Base-by-base conservation (phyloP, 495 filamentous ascomycete species). In the Penicillium parvum region DNA sequence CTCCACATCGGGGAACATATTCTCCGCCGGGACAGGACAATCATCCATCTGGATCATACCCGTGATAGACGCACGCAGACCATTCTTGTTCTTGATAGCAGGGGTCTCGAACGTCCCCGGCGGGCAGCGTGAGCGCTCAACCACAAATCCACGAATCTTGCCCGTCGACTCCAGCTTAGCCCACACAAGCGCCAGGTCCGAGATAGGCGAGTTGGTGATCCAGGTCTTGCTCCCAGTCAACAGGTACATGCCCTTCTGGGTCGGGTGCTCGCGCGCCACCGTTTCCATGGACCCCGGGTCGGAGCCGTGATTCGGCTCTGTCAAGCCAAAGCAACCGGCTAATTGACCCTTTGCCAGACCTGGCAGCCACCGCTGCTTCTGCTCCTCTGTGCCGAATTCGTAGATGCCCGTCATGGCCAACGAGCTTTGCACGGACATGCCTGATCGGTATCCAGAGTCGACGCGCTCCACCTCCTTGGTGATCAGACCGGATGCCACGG, bases 221-320 rank as follows among this genome's bases (percentile, higher is more conserved):
- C 92, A 98, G 0, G 94, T 97, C 75, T 98, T 98, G 29, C 87
- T 73, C 2, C 92, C 92, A 29, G 78, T 85, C 22, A 98, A 67
- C 23, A 83, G 74, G 39, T 85, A 86, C 54, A 86, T 85, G 3
- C 90, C 90, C 57, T 87, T 83, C 74, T 95, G 94, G 3, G 77
- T 81, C 2, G 92, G 88, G 63, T 97, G 91, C 35, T 83, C 82
- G 49, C 84, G 85, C 3, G 92, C 92, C 14, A 73, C 77, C 7
- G 87, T 88, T 67, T 97, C 92, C 94, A 98, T 95, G 1, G 86
- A 87, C 11, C 91, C 92, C 16, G 92, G 92, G 60, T 98, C 92
- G 41, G 88, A 95, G 41, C 92, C 92, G 65, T 98, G 92, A 64
- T 98, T 96, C 37, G 94, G 94, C 64, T 98, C 92, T 1, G 92